Conservation (phyloP, 2,329 filamentous ascomycete species). For the Simplicillium aogashimaense region DNA sequence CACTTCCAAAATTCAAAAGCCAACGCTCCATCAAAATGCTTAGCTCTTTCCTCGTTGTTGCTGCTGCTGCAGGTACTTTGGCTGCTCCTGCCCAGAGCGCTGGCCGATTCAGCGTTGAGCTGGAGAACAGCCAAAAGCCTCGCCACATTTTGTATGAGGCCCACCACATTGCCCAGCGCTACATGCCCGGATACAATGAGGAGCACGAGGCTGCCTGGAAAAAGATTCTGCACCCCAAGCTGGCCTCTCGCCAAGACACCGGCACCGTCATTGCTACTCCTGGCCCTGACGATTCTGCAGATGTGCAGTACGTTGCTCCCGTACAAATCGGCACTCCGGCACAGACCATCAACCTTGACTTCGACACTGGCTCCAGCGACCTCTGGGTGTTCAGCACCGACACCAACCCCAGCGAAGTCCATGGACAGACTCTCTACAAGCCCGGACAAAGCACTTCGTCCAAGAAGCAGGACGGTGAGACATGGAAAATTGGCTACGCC, state of each 20-base stretch:
- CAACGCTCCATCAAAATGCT: no score
- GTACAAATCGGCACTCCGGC: slow-evolving; percentile 27
- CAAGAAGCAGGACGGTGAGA: slow-evolving; percentile 21
- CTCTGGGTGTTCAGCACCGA: slow-evolving; percentile 37
- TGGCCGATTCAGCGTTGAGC: no score
- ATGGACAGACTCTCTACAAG: slow-evolving; percentile 29
- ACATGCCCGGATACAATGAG: no score
- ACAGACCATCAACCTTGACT: slow-evolving; percentile 27
- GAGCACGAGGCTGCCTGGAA: no score
- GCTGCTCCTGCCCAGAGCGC: no score
- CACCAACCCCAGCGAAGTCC: slow-evolving; percentile 22
- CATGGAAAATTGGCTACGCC: slow-evolving; percentile 33
- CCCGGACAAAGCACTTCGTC: slow-evolving; percentile 27
- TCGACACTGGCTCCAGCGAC: slow-evolving; percentile 33
- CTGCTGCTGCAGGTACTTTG: no score
- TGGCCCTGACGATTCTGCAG: background rate
- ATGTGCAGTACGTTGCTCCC: slow-evolving; percentile 3
- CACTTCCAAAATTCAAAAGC: no score
- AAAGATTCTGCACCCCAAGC: no score
- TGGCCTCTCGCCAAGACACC: background rate
- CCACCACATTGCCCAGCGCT: no score
- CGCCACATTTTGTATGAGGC: no score
- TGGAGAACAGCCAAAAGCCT: no score
- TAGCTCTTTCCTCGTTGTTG: no score
- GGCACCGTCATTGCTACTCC: slow-evolving; percentile 2